Evolutionary conservation across 225 moss, liverwort and hornwort genomes (phyloP), one percentile per base, ranked within the genome.

Genomic region (Physcomitrium patens): DNA sequence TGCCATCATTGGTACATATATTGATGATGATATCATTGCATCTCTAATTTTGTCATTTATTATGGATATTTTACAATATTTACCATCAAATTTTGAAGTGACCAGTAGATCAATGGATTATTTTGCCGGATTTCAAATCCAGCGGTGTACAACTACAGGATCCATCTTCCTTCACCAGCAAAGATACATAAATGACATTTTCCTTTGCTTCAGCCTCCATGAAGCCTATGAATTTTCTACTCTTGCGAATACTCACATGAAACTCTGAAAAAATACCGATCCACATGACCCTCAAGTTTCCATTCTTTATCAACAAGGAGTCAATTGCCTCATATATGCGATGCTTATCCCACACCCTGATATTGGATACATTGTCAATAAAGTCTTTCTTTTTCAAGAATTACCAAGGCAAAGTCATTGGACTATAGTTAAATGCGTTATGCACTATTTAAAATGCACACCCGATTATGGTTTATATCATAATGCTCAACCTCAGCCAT

Each of bases 51-150:
- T n/a, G n/a, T n/a, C n/a, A n/a, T n/a, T n/a, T n/a, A n/a, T n/a
- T n/a, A n/a, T n/a, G n/a, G n/a, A n/a, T n/a, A n/a, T n/a, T n/a
- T n/a, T n/a, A n/a, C n/a, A n/a, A n/a, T n/a, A n/a, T n/a, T n/a
- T n/a, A n/a, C n/a, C n/a, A n/a, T n/a, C n/a, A n/a, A n/a, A n/a
- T n/a, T n/a, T n/a, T n/a, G n/a, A n/a, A n/a, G n/a, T n/a, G n/a
- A n/a, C n/a, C n/a, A n/a, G n/a, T n/a, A n/a, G n/a, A n/a, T n/a
- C n/a, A n/a, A n/a, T n/a, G n/a, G n/a, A n/a, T n/a, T n/a, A n/a
- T n/a, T n/a, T n/a, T n/a, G n/a, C n/a, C n/a, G 70, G 70, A 16
- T 24, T 70, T 9, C 52, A 70, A 5, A 70, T 70, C 70, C 16
- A 1, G 2, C 27, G 70, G 0, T 26, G 57, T 55, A 23, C 18